Conservation (phyloP, 2,329 filamentous ascomycete species). For the Podosphaera leucotricha region DNA sequence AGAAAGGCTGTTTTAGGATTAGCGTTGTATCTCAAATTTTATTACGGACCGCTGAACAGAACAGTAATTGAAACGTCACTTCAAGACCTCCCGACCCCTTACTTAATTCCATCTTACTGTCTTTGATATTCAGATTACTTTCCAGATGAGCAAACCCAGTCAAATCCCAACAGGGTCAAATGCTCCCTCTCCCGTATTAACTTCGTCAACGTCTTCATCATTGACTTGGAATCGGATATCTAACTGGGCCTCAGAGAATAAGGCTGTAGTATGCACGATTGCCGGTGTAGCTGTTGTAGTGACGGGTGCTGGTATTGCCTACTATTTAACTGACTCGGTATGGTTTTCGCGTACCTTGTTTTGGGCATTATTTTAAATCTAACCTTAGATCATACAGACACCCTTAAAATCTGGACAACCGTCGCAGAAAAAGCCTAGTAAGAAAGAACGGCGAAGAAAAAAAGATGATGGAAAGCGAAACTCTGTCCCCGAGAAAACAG, state of each 20-base stretch:
- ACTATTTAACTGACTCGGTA: conserved; percentile 53
- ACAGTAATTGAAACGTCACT: background rate
- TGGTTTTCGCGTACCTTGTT: conserved; percentile 9
- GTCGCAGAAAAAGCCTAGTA: conserved; percentile 48
- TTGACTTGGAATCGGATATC: conserved; percentile 61
- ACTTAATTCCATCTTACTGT: conserved; percentile 6
- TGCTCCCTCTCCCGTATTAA: conserved; percentile 14
- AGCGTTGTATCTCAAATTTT: background rate
- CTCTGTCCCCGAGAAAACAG: conserved; percentile 47
- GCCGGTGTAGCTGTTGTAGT: conserved; percentile 83
- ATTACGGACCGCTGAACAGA: background rate
- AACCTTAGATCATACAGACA: conserved; percentile 8
- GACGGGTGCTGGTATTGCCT: conserved; percentile 74
- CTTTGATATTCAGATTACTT: conserved; percentile 9
- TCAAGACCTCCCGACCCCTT: conserved; percentile 1
- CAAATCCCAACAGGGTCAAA: conserved; percentile 10
- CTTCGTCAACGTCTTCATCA: conserved; percentile 14
- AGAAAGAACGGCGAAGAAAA: conserved; percentile 73
- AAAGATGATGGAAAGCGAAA: conserved; percentile 51
- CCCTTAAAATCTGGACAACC: conserved; percentile 16
- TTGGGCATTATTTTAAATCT: conserved; percentile 3
- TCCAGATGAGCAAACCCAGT: conserved; percentile 12
- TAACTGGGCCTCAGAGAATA: conserved; percentile 85
- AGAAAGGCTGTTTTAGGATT: background rate
- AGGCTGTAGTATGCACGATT: conserved; percentile 85